phyloP scores from a whole-genome alignment of 805 yeast genomes.

The Yamadazyma phyllophila region DNA sequence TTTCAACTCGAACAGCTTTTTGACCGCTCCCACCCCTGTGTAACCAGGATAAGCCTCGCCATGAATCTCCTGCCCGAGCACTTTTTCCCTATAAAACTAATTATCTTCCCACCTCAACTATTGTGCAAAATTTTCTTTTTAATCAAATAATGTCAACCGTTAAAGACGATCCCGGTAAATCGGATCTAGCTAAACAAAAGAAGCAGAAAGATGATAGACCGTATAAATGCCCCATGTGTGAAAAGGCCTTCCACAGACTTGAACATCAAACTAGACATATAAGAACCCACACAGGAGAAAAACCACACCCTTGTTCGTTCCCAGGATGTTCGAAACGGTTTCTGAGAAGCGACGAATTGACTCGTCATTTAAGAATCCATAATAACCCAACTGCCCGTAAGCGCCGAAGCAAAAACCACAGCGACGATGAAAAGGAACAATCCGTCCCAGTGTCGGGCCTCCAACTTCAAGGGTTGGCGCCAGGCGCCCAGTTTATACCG shows the following conservation, averaged over 20 bases:
- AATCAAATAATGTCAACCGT: background rate
- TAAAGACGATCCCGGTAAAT: conserved; percentile 1
- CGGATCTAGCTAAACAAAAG: conserved; percentile 6
- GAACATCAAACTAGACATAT: conserved; percentile 93
- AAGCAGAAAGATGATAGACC: conserved; percentile 51
- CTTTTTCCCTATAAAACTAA: conserved; percentile 2
- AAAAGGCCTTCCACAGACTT: conserved; percentile 79
- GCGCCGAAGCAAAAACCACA: conserved; percentile 28
- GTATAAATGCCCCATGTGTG: conserved; percentile 80
- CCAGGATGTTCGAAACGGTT: conserved; percentile 84
- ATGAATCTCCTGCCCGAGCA: background rate
- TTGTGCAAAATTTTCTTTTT: conserved; percentile 1
- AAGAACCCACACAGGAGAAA: conserved; percentile 91
- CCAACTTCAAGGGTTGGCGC: conserved; percentile 5
- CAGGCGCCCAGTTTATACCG: conserved; percentile 19
- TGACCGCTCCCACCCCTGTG: background rate
- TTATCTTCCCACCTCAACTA: background rate
- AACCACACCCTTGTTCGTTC: conserved; percentile 80
- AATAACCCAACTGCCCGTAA: conserved; percentile 51
- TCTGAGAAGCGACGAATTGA: conserved; percentile 79
- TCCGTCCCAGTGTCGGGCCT: background rate
- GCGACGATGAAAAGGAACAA: conserved; percentile 10
- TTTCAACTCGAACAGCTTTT: too few species aligned
- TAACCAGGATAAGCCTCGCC: background rate
- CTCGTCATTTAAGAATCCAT: conserved; percentile 83